Conservation (phyloP, 306 rosid species). For the Argentina anserina region DNA sequence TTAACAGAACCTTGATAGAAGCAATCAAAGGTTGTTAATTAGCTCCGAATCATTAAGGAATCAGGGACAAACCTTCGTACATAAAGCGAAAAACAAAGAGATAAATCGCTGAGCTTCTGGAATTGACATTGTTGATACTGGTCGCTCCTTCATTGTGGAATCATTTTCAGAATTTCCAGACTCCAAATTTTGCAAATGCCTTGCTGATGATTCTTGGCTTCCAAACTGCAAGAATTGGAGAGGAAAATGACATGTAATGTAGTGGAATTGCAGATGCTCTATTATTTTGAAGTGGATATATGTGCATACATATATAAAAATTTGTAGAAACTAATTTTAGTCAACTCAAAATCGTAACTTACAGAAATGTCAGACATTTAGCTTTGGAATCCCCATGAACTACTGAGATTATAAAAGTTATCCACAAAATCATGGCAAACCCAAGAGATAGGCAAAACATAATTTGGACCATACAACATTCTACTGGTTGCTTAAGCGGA, state of each 20-base stretch:
- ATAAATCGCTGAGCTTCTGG: constrained; percentile 80
- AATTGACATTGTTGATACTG: constrained; percentile 48
- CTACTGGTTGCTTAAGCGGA: constrained; percentile 3
- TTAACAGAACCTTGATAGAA: constrained; percentile 15
- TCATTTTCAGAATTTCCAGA: constrained; percentile 57
- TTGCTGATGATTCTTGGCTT: constrained; percentile 53
- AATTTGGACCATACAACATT: background rate
- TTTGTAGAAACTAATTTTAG: background rate
- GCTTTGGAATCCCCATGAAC: background rate
- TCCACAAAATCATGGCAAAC: background rate
- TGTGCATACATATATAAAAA: background rate
- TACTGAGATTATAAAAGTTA: background rate
- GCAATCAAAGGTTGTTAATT: background rate
- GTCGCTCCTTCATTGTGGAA: constrained; percentile 35
- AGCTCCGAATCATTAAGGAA: constrained; percentile 15
- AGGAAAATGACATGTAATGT: background rate
- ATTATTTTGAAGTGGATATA: background rate
- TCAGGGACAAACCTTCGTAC: constrained; percentile 68
- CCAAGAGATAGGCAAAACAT: background rate
- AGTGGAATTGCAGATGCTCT: background rate
- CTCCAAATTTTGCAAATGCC: constrained; percentile 55
- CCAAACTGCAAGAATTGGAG: constrained; percentile 44
- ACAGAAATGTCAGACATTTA: background rate
- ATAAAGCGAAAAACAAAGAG: constrained; percentile 87
- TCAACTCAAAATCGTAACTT: background rate